A percentile compares a stretch with the other conserved stretches of the same genome.
phyloP scores from a whole-genome alignment of 495 filamentous ascomycete species.

The Penicillium canariense region DNA sequence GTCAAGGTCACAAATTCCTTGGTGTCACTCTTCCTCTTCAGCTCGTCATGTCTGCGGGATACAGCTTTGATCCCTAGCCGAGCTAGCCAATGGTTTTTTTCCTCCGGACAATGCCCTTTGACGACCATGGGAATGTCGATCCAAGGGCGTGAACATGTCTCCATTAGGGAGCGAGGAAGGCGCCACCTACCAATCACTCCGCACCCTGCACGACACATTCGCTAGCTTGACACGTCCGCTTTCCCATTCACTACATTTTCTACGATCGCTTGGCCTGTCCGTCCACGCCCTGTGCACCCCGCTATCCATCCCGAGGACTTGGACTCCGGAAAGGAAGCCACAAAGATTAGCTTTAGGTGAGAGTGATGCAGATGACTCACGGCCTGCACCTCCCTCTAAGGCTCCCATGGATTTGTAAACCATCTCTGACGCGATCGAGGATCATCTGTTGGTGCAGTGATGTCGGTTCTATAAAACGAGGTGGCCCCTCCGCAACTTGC shows the following conservation, averaged over 20 bases:
- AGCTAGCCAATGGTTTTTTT: not conserved
- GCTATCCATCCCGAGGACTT: not conserved
- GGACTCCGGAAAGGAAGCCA: not conserved
- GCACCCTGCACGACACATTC: too few relatives aligned
- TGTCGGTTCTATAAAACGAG: conserved; percentile 12
- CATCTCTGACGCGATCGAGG: not conserved
- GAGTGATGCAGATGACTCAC: not conserved
- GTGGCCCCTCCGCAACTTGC: conserved; percentile 11
- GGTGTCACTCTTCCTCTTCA: not conserved
- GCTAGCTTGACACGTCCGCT: not conserved
- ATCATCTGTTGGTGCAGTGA: not conserved
- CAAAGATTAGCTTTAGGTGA: not conserved
- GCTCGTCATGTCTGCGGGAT: not conserved
- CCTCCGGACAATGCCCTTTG: conserved; percentile 1
- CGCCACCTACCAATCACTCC: not conserved
- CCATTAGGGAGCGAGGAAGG: too few relatives aligned
- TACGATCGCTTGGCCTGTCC: not conserved
- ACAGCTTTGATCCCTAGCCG: not conserved
- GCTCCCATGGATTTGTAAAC: conserved; percentile 9
- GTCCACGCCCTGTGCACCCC: not conserved
- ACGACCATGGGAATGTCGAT: conserved; percentile 27
- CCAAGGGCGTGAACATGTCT: conserved; percentile 26
- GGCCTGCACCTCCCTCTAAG: not conserved
- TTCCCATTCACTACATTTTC: not conserved
- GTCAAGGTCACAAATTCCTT: not conserved